These are phyloP conservation scores for Tribonema minus DNA, from an alignment of 108 stramenopile species.

Conservation along the genomic window DNA sequence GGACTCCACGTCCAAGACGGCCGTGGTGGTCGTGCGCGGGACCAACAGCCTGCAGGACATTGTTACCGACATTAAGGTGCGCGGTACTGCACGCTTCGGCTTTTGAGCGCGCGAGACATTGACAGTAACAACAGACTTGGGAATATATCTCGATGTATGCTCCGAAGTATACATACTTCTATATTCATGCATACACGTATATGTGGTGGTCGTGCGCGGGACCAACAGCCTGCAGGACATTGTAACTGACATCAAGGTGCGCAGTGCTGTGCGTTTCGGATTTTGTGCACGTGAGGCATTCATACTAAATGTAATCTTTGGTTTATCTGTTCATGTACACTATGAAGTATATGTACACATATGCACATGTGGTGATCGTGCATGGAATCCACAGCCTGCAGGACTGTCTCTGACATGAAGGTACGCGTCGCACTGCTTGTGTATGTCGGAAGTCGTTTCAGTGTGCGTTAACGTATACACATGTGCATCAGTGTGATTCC, in stretches of 20 bases:
- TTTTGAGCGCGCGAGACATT: too few relatives aligned
- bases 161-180: too few relatives aligned
- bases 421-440: constrained; percentile 23
- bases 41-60: constrained; percentile 88
- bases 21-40: constrained; percentile 65
- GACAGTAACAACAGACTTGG: too few relatives aligned
- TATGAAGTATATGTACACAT: too few relatives aligned
- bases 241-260: constrained; percentile 85
- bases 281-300: too few relatives aligned
- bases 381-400: constrained; percentile 83
- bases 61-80: constrained; percentile 86
- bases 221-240: constrained; percentile 88
- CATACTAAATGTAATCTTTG: too few relatives aligned
- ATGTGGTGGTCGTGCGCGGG: constrained; percentile 64
- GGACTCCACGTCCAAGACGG: constrained; percentile 11
- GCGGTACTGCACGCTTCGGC: too few relatives aligned
- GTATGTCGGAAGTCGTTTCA: too few relatives aligned
- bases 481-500: too few relatives aligned
- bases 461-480: too few relatives aligned
- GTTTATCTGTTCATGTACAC: too few relatives aligned
- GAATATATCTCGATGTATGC: too few relatives aligned
- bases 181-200: neutral
- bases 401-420: constrained; percentile 89
- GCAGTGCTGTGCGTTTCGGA: neutral
- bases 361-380: constrained; percentile 43